phyloP scores from a whole-genome alignment of 805 yeast species.

The Metschnikowia continentalis region DNA sequence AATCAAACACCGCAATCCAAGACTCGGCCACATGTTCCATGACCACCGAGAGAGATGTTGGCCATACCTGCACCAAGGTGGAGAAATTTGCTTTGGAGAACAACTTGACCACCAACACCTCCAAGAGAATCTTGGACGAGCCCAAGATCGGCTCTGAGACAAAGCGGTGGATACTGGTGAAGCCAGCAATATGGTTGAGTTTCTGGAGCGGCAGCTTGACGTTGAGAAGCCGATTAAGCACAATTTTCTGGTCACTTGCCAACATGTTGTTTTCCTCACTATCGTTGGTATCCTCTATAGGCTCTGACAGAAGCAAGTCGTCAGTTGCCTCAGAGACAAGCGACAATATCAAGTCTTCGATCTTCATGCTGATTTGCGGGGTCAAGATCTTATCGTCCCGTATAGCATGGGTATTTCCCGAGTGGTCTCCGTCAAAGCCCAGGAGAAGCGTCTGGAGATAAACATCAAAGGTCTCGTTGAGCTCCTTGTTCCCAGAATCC shows the following conservation, averaged over 20 bases:
- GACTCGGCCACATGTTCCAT: constrained; percentile 13
- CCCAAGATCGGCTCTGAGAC: constrained; percentile 17
- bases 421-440: constrained; percentile 7
- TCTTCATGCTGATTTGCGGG: constrained; percentile 20
- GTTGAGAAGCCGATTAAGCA: constrained; percentile 14
- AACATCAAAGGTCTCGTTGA: constrained; percentile 10
- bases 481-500: constrained; percentile 5
- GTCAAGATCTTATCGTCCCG: constrained; percentile 16
- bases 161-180: constrained; percentile 22
- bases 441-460: constrained; percentile 12
- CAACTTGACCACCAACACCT: constrained; percentile 17
- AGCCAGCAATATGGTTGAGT: constrained; percentile 24
- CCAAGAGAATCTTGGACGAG: constrained; percentile 12
- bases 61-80: constrained; percentile 20
- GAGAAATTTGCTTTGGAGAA: constrained; percentile 21
- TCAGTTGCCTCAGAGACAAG: constrained; percentile 12
- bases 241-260: constrained; percentile 16
- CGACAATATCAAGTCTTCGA: constrained; percentile 22
- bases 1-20: constrained; percentile 21
- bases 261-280: constrained; percentile 12
- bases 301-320: constrained; percentile 6
- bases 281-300: constrained; percentile 9
- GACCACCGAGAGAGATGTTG: constrained; percentile 17
- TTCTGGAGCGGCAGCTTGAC: constrained; percentile 20
- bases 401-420: background rate